A percentile compares a stretch with the other conserved stretches of the same genome.
phyloP scores from a whole-genome alignment of 768 basidiomycete species.

The Suillus ampliporus region DNA sequence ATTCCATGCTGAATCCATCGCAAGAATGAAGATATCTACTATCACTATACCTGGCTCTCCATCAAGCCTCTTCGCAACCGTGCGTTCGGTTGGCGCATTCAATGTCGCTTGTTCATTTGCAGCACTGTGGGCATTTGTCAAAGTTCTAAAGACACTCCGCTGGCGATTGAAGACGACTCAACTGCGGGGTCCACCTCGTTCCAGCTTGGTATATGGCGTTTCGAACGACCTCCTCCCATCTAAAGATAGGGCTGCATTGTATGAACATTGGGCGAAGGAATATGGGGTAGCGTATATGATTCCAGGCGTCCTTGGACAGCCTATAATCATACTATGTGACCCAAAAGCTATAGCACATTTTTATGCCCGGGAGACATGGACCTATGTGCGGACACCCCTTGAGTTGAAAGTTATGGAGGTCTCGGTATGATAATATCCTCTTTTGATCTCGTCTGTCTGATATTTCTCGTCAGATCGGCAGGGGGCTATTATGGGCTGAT shows the following conservation, averaged over 20 bases:
- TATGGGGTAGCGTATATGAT: slow-evolving; percentile 25
- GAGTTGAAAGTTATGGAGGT: slow-evolving; percentile 37
- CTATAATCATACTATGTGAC: slow-evolving; percentile 38
- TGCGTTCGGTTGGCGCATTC: background rate
- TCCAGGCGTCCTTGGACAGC: slow-evolving; percentile 21
- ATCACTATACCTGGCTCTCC: background rate
- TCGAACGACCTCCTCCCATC: slow-evolving; percentile 12
- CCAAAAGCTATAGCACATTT: slow-evolving; percentile 57
- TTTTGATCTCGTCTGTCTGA: background rate
- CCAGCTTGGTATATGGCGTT: slow-evolving; percentile 25
- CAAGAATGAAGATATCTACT: background rate
- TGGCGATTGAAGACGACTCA: slow-evolving; percentile 17
- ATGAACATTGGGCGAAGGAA: slow-evolving; percentile 29
- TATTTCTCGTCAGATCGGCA: slow-evolving; percentile 25
- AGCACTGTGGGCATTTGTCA: slow-evolving; percentile 13
- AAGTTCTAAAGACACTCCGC: slow-evolving; percentile 6
- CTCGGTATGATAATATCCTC: slow-evolving; percentile 9
- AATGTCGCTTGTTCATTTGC: background rate
- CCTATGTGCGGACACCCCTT: slow-evolving; percentile 48
- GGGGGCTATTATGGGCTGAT: slow-evolving; percentile 35
- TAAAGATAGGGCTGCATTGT: slow-evolving; percentile 11
- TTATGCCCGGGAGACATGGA: slow-evolving; percentile 54
- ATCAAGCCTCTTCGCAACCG: background rate
- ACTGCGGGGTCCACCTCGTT: slow-evolving; percentile 25
- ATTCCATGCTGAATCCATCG: background rate